Conservation (phyloP, 495 filamentous ascomycete species). For the Hypoxylon lienhwacheense region DNA sequence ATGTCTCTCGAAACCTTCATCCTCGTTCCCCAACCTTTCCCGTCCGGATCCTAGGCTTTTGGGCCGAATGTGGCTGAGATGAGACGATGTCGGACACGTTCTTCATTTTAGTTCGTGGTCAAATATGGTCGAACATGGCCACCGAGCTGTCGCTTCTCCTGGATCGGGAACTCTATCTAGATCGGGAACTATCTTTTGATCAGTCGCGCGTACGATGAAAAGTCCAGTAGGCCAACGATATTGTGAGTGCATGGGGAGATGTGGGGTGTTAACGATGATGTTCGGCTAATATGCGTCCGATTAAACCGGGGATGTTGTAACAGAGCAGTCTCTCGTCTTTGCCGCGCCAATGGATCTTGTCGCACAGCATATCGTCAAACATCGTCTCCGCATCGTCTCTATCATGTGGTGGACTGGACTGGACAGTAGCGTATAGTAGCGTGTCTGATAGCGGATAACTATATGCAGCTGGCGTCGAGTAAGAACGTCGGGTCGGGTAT, state of each 20-base stretch:
- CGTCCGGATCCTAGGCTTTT: conserved; percentile 16
- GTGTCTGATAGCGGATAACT: conserved; percentile 20
- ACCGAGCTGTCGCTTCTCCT: conserved; percentile 15
- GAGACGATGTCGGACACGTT: conserved; percentile 30
- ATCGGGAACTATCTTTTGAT: conserved; percentile 18
- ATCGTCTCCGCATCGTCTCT: conserved; percentile 23
- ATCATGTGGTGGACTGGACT: conserved; percentile 24
- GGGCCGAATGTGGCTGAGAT: conserved; percentile 17
- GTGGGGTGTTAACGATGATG: conserved; percentile 32
- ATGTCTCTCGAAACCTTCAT: conserved; percentile 16
- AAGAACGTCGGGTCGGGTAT: no score
- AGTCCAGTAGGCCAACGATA: conserved; percentile 11
- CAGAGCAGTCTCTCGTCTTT: conserved; percentile 18
- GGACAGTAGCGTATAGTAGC: conserved; percentile 29
- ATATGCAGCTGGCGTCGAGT: conserved; percentile 23
- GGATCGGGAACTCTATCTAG: conserved; percentile 24
- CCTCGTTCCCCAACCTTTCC: conserved; percentile 17
- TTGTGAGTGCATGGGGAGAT: conserved; percentile 18
- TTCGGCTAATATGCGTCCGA: conserved; percentile 33
- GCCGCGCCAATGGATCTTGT: conserved; percentile 30
- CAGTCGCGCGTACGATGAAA: conserved; percentile 21
- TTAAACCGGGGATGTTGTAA: conserved; percentile 28
- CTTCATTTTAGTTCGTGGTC: conserved; percentile 16
- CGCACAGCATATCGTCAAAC: conserved; percentile 14
- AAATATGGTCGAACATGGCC: conserved; percentile 30